phyloP scores from a whole-genome alignment of 192 early-diverging fungal species.

The Backusella tarrabulga region DNA sequence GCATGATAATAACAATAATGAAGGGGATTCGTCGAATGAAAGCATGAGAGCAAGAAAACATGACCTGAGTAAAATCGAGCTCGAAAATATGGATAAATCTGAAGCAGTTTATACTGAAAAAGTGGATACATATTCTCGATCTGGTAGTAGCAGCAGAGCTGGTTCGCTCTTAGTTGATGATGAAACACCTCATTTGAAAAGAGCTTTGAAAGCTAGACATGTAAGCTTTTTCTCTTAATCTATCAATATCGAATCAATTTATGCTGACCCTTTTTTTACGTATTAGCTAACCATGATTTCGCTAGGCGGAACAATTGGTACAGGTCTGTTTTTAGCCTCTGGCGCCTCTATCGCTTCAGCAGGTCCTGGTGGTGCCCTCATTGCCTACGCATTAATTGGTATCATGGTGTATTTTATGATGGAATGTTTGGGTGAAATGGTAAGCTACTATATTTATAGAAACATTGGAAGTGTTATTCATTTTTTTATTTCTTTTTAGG shows the following conservation, averaged over 20 bases:
- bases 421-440: conserved; percentile 84
- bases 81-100: not conserved
- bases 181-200: conserved; percentile 44
- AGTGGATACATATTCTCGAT: not conserved
- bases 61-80: not conserved
- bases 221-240: conserved; percentile 47
- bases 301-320: conserved; percentile 77
- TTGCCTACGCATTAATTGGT: conserved; percentile 72
- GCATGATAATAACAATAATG: not conserved
- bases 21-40: not conserved
- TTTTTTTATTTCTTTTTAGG: conserved; percentile 22
- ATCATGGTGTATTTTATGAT: conserved; percentile 73
- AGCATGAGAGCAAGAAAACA: not conserved
- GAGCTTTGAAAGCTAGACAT: conserved; percentile 69
- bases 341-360: conserved; percentile 71
- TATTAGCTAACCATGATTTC: conserved; percentile 50
- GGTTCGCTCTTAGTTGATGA: not conserved
- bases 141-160: not conserved
- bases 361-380: conserved; percentile 77
- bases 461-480: not conserved
- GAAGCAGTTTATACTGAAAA: not conserved
- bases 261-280: not conserved
- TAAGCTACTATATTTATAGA: not conserved
- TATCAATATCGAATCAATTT: not conserved
- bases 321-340: conserved; percentile 83